A percentile compares a stretch with the other conserved stretches of the same genome.
Evolutionary conservation across 169 alveolate genomes (phyloP).

Genomic region (Eimeria acervulina): DNA sequence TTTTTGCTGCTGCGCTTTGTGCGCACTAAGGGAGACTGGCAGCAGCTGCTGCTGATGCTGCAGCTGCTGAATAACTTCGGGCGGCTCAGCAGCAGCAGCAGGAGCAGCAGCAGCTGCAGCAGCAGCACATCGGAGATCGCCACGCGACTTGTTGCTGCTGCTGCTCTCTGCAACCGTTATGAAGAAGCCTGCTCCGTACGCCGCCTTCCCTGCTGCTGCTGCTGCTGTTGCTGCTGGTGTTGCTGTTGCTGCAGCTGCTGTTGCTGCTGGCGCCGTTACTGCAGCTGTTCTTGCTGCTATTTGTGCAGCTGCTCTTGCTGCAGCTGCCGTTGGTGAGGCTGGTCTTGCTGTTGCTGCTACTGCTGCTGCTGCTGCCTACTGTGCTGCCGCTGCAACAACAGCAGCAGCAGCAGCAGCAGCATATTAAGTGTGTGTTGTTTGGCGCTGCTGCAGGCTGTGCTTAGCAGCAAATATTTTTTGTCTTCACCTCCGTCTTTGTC

Average conservation of each 20-base stretch:
- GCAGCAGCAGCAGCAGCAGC: not conserved
- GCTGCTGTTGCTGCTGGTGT: slow-evolving; percentile 12
- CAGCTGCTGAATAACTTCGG: slow-evolving; percentile 49
- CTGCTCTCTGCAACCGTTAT: not conserved
- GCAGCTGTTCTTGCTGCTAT: not conserved
- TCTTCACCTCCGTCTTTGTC: not conserved
- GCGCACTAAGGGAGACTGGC: slow-evolving; percentile 4
- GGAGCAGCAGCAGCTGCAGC: slow-evolving; percentile 19
- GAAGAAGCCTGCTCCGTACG: slow-evolving; percentile 39
- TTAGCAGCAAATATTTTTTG: not conserved
- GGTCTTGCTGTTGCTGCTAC: not conserved
- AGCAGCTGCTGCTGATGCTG: not conserved
- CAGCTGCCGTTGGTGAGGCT: not conserved
- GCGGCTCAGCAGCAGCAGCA: not conserved
- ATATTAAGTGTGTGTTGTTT: not conserved
- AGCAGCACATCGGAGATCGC: slow-evolving; percentile 15
- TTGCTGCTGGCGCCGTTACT: not conserved
- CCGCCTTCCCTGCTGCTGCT: no score
- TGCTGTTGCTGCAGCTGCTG: not conserved
- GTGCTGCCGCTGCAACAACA: not conserved
- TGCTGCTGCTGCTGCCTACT: slow-evolving; percentile 2
- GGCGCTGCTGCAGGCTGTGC: not conserved
- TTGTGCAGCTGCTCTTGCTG: not conserved
- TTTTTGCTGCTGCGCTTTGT: slow-evolving; percentile 46
- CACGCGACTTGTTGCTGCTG: slow-evolving; percentile 46